These are phyloP conservation scores for Carex arenaria DNA, from an alignment of 202 grass and related monocot species.

Conservation along the genomic window DNA sequence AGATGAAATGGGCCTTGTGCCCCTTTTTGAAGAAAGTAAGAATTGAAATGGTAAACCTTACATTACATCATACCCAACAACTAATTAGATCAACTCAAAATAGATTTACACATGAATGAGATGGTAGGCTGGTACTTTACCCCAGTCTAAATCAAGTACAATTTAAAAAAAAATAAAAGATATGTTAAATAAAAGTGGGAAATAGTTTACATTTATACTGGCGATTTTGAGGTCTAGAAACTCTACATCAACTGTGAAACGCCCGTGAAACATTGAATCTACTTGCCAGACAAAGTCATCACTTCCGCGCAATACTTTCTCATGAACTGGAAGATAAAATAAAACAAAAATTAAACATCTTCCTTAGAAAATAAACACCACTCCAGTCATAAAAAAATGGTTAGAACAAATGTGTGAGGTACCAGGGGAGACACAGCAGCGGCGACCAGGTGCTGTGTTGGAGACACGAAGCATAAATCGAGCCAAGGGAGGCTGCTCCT, in stretches of 20 bases:
- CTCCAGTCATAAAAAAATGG: neutral
- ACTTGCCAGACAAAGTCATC: conserved; percentile 83
- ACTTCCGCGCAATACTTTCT: conserved; percentile 63
- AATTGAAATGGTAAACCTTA: neutral
- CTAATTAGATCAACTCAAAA: neutral
- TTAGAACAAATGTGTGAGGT: neutral
- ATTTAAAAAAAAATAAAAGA: neutral
- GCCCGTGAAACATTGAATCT: conserved; percentile 53
- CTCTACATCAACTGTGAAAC: conserved; percentile 71
- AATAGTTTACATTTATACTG: conserved; percentile 48
- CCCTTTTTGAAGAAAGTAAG: too few relatives aligned
- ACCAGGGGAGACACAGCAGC: conserved; percentile 60
- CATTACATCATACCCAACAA: neutral
- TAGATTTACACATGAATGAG: neutral
- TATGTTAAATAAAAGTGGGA: neutral
- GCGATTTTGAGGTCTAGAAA: conserved; percentile 81
- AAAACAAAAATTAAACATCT: neutral
- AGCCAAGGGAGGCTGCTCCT: conserved; percentile 77
- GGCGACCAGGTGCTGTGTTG: conserved; percentile 49
- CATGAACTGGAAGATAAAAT: conserved; percentile 45
- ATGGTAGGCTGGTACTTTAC: neutral
- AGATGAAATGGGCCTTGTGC: too few relatives aligned
- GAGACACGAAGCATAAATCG: conserved; percentile 74
- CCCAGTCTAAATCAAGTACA: neutral
- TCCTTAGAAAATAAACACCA: neutral